Evolutionary conservation across 805 yeast genomes (phyloP).

Genomic region (Ogataea chonburiensis): DNA sequence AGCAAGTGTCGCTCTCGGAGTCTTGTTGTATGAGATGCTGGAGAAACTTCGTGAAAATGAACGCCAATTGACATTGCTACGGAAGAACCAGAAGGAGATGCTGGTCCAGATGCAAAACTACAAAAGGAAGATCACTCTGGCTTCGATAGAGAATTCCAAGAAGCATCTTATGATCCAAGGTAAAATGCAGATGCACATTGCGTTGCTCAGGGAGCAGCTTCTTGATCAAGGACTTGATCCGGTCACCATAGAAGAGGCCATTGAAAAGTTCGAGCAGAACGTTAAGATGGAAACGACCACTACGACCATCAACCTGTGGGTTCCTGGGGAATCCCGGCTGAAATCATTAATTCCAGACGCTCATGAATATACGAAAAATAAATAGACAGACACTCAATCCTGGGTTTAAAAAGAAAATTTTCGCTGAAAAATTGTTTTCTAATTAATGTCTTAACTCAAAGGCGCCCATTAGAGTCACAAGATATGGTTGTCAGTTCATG

Average conservation of each 20-base stretch:
- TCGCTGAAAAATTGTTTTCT: constrained; percentile 21
- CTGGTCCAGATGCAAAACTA: constrained; percentile 51
- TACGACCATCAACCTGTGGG: constrained; percentile 61
- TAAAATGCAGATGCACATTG: constrained; percentile 67
- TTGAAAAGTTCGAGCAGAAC: constrained; percentile 53
- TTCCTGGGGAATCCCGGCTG: constrained; percentile 49
- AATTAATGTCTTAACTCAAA: constrained; percentile 30
- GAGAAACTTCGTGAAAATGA: constrained; percentile 28
- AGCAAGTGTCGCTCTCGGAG: constrained; percentile 16
- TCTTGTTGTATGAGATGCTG: constrained; percentile 12
- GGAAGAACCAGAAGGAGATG: constrained; percentile 33
- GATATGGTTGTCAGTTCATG: constrained; percentile 49
- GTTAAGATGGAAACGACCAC: constrained; percentile 58
- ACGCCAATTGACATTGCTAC: constrained; percentile 24
- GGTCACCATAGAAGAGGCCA: constrained; percentile 49
- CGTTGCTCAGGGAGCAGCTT: constrained; percentile 60
- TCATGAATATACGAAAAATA: constrained; percentile 55
- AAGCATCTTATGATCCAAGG: constrained; percentile 46
- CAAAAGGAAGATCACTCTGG: constrained; percentile 51
- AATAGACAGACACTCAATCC: constrained; percentile 20
- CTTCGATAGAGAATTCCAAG: constrained; percentile 51
- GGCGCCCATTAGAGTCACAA: constrained; percentile 89
- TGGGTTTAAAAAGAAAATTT: constrained; percentile 8
- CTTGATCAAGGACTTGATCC: constrained; percentile 59
- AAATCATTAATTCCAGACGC: constrained; percentile 56